Percentiles rank a stretch among this genome's conserved stretches.
Conservation (phyloP, 1,284 basidiomycete species). For the Trichosporon faecale region DNA sequence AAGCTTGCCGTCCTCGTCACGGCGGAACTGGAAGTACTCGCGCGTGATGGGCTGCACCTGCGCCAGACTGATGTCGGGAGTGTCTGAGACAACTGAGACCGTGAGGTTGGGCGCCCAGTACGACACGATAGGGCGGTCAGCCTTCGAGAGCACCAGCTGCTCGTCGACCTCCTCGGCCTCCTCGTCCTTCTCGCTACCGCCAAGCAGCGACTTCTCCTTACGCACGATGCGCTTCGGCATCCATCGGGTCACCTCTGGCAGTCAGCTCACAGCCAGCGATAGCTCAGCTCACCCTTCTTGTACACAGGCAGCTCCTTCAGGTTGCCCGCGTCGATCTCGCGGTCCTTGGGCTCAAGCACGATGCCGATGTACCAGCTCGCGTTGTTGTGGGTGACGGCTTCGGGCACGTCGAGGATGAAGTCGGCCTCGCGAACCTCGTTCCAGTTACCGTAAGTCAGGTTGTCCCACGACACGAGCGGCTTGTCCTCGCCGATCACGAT, state of each 20-base stretch:
- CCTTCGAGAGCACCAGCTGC: slow-evolving; percentile 23
- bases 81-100: slow-evolving; percentile 76
- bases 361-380: slow-evolving; percentile 75
- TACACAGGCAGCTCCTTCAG: slow-evolving; percentile 65
- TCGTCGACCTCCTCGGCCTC: slow-evolving; percentile 40
- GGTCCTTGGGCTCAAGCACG: slow-evolving; percentile 64
- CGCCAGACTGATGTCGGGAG: slow-evolving; percentile 58
- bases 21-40: slow-evolving; percentile 57
- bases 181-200: slow-evolving; percentile 56
- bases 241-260: slow-evolving; percentile 77
- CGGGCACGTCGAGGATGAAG: slow-evolving; percentile 68
- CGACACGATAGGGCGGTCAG: slow-evolving; percentile 56
- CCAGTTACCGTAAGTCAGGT: slow-evolving; percentile 79
- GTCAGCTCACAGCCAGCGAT: slow-evolving; percentile 11
- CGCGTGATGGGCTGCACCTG: slow-evolving; percentile 63
- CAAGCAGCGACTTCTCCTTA: slow-evolving; percentile 79
- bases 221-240: slow-evolving; percentile 67
- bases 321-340: slow-evolving; percentile 58
- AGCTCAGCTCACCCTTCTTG: slow-evolving; percentile 65
- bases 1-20: slow-evolving; percentile 41
- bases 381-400: slow-evolving; percentile 71
- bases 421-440: slow-evolving; percentile 65
- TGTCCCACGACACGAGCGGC: slow-evolving; percentile 61
- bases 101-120: slow-evolving; percentile 88
- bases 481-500: slow-evolving; percentile 54